A percentile compares a stretch with the other conserved stretches of the same genome.
These are phyloP conservation scores for Malus hybrid DNA, from an alignment of 331 rosid genomes.

Conservation along the genomic window DNA sequence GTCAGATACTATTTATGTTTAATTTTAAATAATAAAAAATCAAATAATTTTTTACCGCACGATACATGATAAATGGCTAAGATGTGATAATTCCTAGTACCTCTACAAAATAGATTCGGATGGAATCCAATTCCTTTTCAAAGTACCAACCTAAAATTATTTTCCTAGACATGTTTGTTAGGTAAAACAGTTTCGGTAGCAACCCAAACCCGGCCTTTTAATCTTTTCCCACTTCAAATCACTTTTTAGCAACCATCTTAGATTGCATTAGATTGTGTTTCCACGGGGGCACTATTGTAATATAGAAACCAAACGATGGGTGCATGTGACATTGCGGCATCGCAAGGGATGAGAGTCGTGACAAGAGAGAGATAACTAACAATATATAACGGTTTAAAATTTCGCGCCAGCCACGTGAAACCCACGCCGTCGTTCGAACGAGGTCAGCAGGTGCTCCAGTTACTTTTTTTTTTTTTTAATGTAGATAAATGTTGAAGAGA, in stretches of 20 bases:
- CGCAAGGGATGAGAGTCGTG: neutral
- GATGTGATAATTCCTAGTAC: fast-evolving
- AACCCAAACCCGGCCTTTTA: too few relatives aligned
- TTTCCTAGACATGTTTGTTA: too few relatives aligned
- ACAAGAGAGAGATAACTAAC: neutral
- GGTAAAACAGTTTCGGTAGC: too few relatives aligned
- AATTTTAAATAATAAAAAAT: too few relatives aligned
- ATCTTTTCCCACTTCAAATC: too few relatives aligned
- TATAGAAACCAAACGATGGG: neutral
- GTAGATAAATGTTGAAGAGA: too few relatives aligned
- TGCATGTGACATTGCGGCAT: neutral
- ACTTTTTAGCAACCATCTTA: too few relatives aligned
- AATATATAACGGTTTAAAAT: neutral
- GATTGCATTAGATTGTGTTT: neutral
- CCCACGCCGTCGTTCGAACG: constrained; percentile 11
- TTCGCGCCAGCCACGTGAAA: constrained; percentile 30
- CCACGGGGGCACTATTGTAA: neutral
- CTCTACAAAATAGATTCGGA: too few relatives aligned
- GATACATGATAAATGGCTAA: too few relatives aligned
- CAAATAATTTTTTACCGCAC: fast-evolving
- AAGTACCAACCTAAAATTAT: too few relatives aligned
- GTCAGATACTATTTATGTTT: too few relatives aligned
- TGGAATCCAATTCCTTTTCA: too few relatives aligned
- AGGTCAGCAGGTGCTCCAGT: neutral
- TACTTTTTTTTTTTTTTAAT: neutral